Conservation (phyloP, 2,329 filamentous ascomycete species). For the Aspergillus spinulosporus region DNA sequence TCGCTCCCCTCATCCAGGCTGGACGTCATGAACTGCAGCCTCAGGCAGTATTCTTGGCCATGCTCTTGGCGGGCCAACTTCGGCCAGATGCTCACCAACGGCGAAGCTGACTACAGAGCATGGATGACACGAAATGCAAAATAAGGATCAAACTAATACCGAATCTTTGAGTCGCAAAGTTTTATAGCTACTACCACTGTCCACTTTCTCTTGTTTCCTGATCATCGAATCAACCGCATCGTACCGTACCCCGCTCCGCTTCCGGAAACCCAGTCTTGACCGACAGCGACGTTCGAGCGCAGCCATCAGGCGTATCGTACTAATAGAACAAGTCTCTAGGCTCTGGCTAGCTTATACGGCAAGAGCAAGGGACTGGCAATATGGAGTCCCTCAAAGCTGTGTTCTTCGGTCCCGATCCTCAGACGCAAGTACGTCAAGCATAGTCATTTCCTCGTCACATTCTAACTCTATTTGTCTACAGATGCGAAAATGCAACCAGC, state of each 20-base stretch:
- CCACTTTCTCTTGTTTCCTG: not conserved
- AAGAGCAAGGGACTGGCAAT: not conserved
- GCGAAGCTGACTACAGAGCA: slow-evolving; percentile 3
- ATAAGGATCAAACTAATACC: not conserved
- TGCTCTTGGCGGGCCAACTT: slow-evolving; percentile 10
- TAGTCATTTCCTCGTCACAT: not conserved
- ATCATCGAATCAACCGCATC: not conserved
- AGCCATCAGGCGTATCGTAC: not conserved
- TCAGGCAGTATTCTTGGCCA: slow-evolving; percentile 2
- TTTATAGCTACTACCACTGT: not conserved
- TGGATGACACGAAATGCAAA: not conserved
- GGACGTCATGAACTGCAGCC: slow-evolving; percentile 14
- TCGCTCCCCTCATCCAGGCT: slow-evolving; percentile 7
- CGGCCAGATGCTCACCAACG: not conserved
- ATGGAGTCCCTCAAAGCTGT: slow-evolving; percentile 84
- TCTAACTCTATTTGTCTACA: slow-evolving; percentile 42
- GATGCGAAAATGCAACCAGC: slow-evolving; percentile 92
- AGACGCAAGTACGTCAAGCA: slow-evolving; percentile 72
- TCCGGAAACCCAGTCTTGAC: not conserved
- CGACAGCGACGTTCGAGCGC: not conserved
- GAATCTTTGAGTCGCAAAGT: too few species aligned
- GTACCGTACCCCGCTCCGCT: slow-evolving; percentile 4
- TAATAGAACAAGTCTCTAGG: too few species aligned
- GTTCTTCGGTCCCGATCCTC: slow-evolving; percentile 89
- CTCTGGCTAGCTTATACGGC: not conserved